Evolutionary conservation across 2,329 filamentous ascomycete genomes (phyloP).

Genomic region (Diaporthe australafricana): DNA sequence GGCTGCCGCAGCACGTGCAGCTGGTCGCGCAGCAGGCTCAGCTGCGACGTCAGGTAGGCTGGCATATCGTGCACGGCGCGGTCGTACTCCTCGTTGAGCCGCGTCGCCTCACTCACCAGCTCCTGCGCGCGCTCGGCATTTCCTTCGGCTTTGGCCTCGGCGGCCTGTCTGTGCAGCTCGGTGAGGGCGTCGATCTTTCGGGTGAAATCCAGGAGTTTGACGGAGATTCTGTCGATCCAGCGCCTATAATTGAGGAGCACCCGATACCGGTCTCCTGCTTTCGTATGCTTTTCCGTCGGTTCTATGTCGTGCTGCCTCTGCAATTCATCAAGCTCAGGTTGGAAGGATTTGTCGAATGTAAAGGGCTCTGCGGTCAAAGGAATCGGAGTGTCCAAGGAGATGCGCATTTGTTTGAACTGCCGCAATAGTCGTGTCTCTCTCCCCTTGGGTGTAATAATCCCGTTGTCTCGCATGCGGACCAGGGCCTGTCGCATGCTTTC

Average conservation of each 20-base stretch:
- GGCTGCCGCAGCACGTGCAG: constrained; percentile 61
- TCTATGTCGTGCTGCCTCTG: constrained; percentile 44
- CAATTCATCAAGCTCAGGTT: constrained; percentile 55
- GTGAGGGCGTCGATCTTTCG: constrained; percentile 46
- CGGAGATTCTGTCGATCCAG: constrained; percentile 37
- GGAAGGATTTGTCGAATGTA: constrained; percentile 52
- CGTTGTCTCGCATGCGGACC: constrained; percentile 58
- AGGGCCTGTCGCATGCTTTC: constrained; percentile 55
- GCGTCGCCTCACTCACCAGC: constrained; percentile 32
- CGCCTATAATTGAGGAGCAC: constrained; percentile 36
- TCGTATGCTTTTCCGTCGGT: constrained; percentile 6
- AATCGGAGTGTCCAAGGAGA: constrained; percentile 36
- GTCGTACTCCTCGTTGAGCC: constrained; percentile 36
- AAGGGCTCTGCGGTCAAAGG: constrained; percentile 42
- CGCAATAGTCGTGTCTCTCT: constrained; percentile 53
- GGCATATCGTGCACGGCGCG: constrained; percentile 48
- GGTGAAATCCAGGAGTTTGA: constrained; percentile 45
- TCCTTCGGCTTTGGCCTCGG: not conserved
- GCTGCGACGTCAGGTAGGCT: constrained; percentile 50
- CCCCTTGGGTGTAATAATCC: constrained; percentile 56
- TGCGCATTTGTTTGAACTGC: constrained; percentile 40
- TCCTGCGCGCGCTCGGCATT: not conserved
- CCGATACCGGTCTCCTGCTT: constrained; percentile 27
- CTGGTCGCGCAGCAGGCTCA: constrained; percentile 59
- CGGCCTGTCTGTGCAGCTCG: constrained; percentile 37